phyloP scores from a whole-genome alignment of 768 basidiomycete species.

The Russula compacta region DNA sequence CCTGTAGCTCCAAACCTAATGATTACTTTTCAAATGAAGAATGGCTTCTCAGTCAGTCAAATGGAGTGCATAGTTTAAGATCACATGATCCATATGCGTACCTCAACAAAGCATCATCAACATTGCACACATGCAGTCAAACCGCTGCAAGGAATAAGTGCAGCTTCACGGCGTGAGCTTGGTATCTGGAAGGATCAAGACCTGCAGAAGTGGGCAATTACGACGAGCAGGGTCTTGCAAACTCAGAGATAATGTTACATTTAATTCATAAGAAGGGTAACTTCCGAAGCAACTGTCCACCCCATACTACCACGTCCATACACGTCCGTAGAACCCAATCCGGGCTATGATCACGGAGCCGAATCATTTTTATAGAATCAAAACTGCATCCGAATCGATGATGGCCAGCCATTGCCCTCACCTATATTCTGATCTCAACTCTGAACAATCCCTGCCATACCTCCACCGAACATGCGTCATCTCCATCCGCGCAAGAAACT shows the following conservation, averaged over 20 bases:
- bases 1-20: too few relatives aligned
- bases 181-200: neutral
- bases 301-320: too few relatives aligned
- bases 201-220: neutral
- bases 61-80: too few relatives aligned
- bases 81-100: too few relatives aligned
- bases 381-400: neutral
- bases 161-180: too few relatives aligned
- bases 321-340: neutral
- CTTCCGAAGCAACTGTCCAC: neutral
- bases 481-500: conserved; percentile 4
- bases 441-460: conserved; percentile 12
- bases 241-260: neutral
- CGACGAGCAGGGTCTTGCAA: neutral
- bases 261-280: neutral
- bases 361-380: neutral
- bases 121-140: too few relatives aligned
- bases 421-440: conserved; percentile 3
- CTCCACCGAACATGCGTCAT: conserved; percentile 8
- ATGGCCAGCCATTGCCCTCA: neutral
- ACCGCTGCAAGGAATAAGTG: too few relatives aligned
- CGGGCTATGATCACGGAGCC: neutral
- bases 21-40: too few relatives aligned
- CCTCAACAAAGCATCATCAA: too few relatives aligned
- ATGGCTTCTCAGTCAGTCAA: too few relatives aligned